Percentiles rank a stretch among this genome's conserved stretches.
phyloP scores from a whole-genome alignment of 345 rosid species.

The Brassica incana region DNA sequence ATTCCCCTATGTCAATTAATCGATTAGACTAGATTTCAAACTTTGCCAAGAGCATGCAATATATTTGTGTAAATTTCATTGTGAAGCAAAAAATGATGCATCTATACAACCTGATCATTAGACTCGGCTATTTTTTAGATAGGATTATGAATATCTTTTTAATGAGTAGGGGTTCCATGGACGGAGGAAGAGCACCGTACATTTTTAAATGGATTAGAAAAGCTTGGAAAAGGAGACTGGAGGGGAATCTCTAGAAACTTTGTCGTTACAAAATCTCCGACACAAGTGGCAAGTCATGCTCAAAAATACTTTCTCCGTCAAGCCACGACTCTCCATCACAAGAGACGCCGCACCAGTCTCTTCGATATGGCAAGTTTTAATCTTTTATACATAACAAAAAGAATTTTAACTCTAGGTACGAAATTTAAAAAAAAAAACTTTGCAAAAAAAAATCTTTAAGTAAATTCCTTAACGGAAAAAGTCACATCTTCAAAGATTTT shows the following conservation, averaged over 20 bases:
- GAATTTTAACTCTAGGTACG: not conserved
- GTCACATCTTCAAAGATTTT: constrained; percentile 18
- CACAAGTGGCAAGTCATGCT: constrained; percentile 88
- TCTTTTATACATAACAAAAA: not conserved
- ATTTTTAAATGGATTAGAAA: constrained; percentile 65
- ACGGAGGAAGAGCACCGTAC: constrained; percentile 72
- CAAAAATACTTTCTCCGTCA: constrained; percentile 76
- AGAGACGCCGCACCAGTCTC: constrained; percentile 74
- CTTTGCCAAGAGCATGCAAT: not conserved
- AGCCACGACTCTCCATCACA: constrained; percentile 50
- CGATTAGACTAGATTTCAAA: not conserved
- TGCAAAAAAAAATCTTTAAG: not conserved
- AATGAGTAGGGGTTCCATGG: constrained; percentile 69
- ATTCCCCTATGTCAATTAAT: not conserved
- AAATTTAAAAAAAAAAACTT: not conserved
- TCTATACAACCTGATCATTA: not conserved
- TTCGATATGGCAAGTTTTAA: constrained; percentile 56
- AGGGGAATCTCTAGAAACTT: constrained; percentile 74
- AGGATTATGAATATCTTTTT: not conserved
- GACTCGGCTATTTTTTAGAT: not conserved
- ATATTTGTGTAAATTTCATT: not conserved
- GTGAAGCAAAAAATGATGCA: not conserved
- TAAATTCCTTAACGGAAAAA: not conserved
- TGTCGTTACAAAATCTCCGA: constrained; percentile 75
- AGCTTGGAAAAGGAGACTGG: constrained; percentile 84